Percentiles rank a stretch among this genome's conserved stretches.
Evolutionary conservation across 371 early-diverging fungal species (phyloP).

Genomic region (Mortierella sp.): DNA sequence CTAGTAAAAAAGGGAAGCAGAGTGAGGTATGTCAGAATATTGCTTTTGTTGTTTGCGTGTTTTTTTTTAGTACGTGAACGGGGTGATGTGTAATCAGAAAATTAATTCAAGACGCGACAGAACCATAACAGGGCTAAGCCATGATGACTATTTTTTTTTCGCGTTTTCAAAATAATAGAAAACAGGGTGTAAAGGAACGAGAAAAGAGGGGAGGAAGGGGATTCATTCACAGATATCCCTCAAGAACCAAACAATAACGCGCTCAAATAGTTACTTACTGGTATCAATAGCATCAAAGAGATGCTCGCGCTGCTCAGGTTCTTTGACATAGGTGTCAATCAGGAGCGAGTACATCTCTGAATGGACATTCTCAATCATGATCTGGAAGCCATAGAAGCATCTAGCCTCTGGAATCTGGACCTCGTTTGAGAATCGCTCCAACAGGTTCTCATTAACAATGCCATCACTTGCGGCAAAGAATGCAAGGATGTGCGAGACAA

Average conservation of each 20-base stretch:
- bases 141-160: not conserved
- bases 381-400: conserved; percentile 99
- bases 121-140: conserved; percentile 5
- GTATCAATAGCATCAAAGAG: conserved; percentile 98
- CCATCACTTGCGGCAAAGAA: conserved; percentile 99
- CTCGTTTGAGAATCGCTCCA: conserved; percentile 96
- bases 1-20: conserved; percentile 49
- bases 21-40: not conserved
- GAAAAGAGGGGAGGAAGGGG: not conserved
- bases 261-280: conserved; percentile 61
- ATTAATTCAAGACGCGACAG: conserved; percentile 12
- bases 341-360: conserved; percentile 99
- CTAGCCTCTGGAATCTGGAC: conserved; percentile 99
- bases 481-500: conserved; percentile 97
- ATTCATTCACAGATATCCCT: not conserved
- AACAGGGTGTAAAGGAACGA: not conserved
- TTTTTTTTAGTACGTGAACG: too few species aligned
- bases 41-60: too few species aligned
- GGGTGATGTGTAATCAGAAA: too few species aligned
- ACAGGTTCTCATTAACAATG: conserved; percentile 99
- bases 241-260: not conserved
- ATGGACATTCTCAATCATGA: conserved; percentile 99
- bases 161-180: too few species aligned
- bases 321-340: conserved; percentile 99
- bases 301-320: conserved; percentile 85